Base-by-base conservation (phyloP, 352 stramenopile genomes). In the Globisporangium polare region DNA sequence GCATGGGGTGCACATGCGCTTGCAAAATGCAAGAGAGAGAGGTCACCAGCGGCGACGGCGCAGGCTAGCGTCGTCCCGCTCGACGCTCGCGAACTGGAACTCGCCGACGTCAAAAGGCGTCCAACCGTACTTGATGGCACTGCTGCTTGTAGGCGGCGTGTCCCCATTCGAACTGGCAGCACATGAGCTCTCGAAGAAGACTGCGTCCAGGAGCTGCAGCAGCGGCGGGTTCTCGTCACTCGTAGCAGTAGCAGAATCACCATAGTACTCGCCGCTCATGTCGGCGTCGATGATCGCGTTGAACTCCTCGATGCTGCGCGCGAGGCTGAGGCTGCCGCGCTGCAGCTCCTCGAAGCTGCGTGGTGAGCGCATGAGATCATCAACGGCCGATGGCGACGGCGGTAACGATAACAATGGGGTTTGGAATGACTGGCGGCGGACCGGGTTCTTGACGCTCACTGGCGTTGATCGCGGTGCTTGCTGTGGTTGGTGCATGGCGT, bases 221-320 rank as follows among this genome's bases (percentile, higher is more conserved):
- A 53, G 27, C 10, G n/a, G 31, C 6, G 49, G 15, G 8, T 18
- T 10, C 3, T 55, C 49, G 18, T 55, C 9, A 5, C 15, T 8
- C 13, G 39, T 17, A 17, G 17, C 17, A 10, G 15, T 5, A 15
- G 45, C 12, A n/a, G n/a, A n/a, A 24, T 45, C 18, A 5, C n/a
- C 15, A 29, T 13, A 27, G 27, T 42, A 56, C 8, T 39, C 33
- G 13, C 31, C 26, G 18, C 22, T 51, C 52, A 66, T 49, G 41
- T 54, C 55, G 10, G 55, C 49, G 5, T 58, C 47, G 26, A 68
- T 68, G 46, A 68, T 58, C 35, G 62, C 62, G 18, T 68, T 68
- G 54, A 68, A 68, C 49, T 68, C 62, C 41, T 64, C 62, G 45
- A 68, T 58, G 42, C 62, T 64, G 10, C 41, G 57, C 7, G 39